Evolutionary conservation across 257 asterid species (phyloP).

Genomic region (Fraxinus quadrangulata): DNA sequence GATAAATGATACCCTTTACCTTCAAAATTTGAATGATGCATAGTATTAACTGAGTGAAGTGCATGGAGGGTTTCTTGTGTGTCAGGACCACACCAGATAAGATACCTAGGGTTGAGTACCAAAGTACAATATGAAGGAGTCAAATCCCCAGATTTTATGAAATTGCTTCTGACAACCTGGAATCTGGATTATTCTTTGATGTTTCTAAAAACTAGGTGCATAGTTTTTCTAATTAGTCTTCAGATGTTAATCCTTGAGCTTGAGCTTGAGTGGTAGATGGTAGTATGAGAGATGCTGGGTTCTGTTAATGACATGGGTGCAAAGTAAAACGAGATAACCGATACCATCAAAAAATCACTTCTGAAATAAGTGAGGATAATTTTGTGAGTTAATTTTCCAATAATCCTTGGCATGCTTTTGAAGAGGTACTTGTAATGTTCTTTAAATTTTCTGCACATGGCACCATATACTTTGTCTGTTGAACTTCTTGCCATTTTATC

Average conservation of each 20-base stretch:
- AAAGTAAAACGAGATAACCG: background rate
- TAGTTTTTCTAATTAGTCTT: no score
- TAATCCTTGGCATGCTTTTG: background rate
- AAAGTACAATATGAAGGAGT: background rate
- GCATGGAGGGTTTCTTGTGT: background rate
- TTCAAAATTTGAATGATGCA: background rate
- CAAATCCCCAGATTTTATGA: background rate
- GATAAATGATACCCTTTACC: background rate
- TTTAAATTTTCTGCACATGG: background rate
- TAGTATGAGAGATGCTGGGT: background rate
- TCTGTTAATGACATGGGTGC: background rate
- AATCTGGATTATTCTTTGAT: background rate
- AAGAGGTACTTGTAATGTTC: background rate
- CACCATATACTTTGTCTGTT: background rate
- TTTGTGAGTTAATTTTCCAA: background rate
- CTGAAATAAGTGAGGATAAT: background rate
- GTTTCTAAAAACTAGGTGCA: background rate
- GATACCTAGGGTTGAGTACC: background rate
- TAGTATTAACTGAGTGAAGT: background rate
- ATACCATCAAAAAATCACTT: background rate
- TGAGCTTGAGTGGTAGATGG: background rate
- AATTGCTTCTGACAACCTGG: background rate
- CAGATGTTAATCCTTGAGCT: no score
- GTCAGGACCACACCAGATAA: background rate
- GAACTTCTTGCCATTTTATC: background rate